Evolutionary conservation across 352 stramenopile genomes (phyloP), one percentile per base, ranked within the genome.

Genomic region (Phytopythium aichiense): DNA sequence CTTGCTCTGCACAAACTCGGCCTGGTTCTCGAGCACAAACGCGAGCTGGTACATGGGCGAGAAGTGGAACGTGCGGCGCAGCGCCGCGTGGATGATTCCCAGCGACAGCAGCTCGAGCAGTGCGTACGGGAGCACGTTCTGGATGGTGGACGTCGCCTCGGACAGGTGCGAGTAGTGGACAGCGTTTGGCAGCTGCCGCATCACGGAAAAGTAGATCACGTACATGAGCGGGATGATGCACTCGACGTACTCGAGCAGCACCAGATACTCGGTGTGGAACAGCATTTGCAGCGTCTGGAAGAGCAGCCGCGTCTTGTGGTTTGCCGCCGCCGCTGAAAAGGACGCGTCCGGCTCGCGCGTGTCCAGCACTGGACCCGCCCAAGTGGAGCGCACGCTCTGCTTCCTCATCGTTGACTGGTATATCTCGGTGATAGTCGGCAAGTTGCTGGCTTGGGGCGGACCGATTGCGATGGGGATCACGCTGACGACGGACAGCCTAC

Each of bases 201-300:
- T 35, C 13, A 68, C 57, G 0, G 38, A 37, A 1, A 71, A 48
- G 25, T 76, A 83, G 5, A 69, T 22, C 0, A 53, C 56, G 28
- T 74, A 73, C 13, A 78, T 33, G n/a, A 77, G 51, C 6, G 69
- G 72, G 22, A 78, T 64, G 18, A 64, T n/a, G 28, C 52, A 69
- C 58, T 83, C 69, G 52, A 78, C 58, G 37, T 72, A 77, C 59
- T 80, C 72, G n/a, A 60, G 56, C 33, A 78, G 61, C 13, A 79
- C 53, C 31, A 76, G 31, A 30, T 75, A 80, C 42, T 77, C 68
- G 4, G 52, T 67, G 25, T 77, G 72, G 57, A 80, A 80, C 16
- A 81, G 65, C 25, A 66, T 38, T 12, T 71, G 61, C 7, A 77
- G 60, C 4, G 63, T 43, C 40, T 66, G 57, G 37, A 57, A 57